These are phyloP conservation scores for Jatropha podagrica DNA, from an alignment of 441 rosid genomes.

Conservation along the genomic window DNA sequence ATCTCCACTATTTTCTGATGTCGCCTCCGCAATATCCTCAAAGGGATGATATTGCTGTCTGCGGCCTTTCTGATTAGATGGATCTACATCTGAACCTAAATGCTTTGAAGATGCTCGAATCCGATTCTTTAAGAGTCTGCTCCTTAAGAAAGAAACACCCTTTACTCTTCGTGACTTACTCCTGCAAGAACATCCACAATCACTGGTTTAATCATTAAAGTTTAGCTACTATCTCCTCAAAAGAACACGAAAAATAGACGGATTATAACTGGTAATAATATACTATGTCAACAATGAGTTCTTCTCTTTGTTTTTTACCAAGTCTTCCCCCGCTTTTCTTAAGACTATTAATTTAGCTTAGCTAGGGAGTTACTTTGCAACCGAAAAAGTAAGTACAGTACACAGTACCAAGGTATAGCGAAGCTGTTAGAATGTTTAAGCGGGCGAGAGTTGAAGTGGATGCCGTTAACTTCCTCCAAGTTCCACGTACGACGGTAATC, in stretches of 20 bases:
- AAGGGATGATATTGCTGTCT: conserved; percentile 68
- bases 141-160: conserved; percentile 31
- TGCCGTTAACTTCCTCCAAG: conserved; percentile 49
- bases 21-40: conserved; percentile 69
- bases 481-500: conserved; percentile 50
- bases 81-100: conserved; percentile 62
- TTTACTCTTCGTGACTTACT: conserved; percentile 40
- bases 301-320: too few species aligned
- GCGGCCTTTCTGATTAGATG: conserved; percentile 51
- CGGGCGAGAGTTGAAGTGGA: conserved; percentile 41
- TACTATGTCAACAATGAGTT: too few species aligned
- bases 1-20: conserved; percentile 41
- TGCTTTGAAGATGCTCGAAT: conserved; percentile 65
- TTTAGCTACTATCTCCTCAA: neutral
- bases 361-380: neutral
- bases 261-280: neutral
- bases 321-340: too few species aligned
- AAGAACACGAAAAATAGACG: neutral
- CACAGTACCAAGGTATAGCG: conserved; percentile 45
- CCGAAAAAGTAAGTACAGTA: neutral
- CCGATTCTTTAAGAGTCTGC: conserved; percentile 41
- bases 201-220: conserved; percentile 13
- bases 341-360: too few species aligned
- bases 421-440: conserved; percentile 41
- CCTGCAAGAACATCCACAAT: conserved; percentile 32